Percentiles rank a stretch among this genome's conserved stretches.
Conservation (phyloP, 108 stramenopile genomes). For the Cyclostephanos invisitatus region DNA sequence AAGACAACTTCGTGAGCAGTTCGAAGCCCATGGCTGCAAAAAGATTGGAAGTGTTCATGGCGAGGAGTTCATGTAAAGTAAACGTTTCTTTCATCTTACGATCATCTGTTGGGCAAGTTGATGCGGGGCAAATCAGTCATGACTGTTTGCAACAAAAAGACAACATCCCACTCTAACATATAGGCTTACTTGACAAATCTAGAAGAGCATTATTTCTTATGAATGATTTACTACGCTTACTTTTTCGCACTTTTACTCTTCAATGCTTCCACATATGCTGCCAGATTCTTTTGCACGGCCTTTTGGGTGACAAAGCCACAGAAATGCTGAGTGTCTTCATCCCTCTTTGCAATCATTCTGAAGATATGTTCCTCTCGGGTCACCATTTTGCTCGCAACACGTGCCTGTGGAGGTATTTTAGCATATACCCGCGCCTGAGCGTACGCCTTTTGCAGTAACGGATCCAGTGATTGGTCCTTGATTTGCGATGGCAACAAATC, state of each 20-base stretch:
- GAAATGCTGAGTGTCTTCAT: conserved; percentile 67
- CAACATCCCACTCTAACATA: not conserved
- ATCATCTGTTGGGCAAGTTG: not conserved
- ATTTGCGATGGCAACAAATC: conserved; percentile 23
- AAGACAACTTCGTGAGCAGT: conserved; percentile 51
- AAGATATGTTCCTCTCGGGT: conserved; percentile 52
- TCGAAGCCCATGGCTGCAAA: conserved; percentile 37
- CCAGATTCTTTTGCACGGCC: conserved; percentile 60
- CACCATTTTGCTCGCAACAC: conserved; percentile 66
- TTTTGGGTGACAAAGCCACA: conserved; percentile 67
- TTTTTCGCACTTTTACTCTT: conserved; percentile 47
- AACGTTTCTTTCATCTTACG: not conserved
- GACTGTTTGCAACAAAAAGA: not conserved
- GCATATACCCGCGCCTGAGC: conserved; percentile 45
- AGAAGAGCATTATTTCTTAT: no score
- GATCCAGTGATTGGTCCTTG: conserved; percentile 25
- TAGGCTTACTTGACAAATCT: not conserved
- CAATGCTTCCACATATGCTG: conserved; percentile 57
- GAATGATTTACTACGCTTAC: not conserved
- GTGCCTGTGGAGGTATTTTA: conserved; percentile 62
- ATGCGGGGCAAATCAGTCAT: not conserved
- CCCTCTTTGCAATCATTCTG: conserved; percentile 49
- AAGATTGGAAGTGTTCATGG: conserved; percentile 49
- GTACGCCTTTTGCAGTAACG: conserved; percentile 45
- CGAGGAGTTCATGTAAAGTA: conserved; percentile 34